phyloP scores from a whole-genome alignment of 1,284 basidiomycete genomes.

The Malassezia furfur region DNA sequence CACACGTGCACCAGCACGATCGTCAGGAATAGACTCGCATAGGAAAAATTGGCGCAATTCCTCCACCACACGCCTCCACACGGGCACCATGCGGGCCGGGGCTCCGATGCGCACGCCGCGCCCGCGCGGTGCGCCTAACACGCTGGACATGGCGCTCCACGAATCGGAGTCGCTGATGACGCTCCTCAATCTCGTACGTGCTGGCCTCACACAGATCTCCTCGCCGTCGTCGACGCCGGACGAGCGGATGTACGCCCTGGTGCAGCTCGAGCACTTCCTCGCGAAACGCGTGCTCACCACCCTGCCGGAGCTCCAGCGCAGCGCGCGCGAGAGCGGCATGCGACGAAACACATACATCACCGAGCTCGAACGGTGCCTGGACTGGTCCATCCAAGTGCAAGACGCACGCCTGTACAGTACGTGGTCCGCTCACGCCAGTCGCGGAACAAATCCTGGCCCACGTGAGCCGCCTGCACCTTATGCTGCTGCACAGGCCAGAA shows the following conservation, averaged over 20 bases:
- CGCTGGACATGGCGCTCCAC: background rate
- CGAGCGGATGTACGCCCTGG: constrained; percentile 17
- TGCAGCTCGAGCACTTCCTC: constrained; percentile 17
- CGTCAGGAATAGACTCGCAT: background rate
- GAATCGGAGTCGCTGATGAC: background rate
- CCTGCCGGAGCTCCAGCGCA: constrained; percentile 5
- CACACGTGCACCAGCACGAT: constrained; percentile 10
- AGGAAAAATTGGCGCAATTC: background rate
- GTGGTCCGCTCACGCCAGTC: background rate
- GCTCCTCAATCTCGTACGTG: constrained; percentile 8
- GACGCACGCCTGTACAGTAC: constrained; percentile 3
- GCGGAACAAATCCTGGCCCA: constrained; percentile 11
- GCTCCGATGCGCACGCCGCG: background rate
- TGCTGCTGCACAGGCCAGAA: background rate
- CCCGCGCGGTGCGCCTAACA: background rate
- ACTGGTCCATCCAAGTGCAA: constrained; percentile 7
- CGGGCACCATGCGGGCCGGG: background rate
- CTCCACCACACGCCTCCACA: constrained; percentile 2
- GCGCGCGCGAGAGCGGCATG: constrained; percentile 4
- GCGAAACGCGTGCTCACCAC: constrained; percentile 10
- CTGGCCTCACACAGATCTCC: background rate
- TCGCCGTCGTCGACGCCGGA: constrained; percentile 5
- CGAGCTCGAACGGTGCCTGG: constrained; percentile 8
- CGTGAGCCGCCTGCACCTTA: constrained; percentile 6
- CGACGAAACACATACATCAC: constrained; percentile 3